These are phyloP conservation scores for Penicillium verhagenii DNA, from an alignment of 495 filamentous ascomycete species.

Conservation along the genomic window DNA sequence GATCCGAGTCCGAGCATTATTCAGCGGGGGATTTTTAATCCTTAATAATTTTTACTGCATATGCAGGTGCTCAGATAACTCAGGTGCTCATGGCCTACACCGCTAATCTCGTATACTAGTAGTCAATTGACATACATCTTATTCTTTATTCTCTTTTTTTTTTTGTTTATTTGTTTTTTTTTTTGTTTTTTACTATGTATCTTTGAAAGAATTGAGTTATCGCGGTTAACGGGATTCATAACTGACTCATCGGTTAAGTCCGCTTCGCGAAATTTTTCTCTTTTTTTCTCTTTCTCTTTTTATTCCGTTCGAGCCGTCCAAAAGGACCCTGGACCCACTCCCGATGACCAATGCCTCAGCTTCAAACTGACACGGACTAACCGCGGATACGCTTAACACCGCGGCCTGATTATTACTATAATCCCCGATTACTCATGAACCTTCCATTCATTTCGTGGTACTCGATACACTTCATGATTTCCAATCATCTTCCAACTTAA, in stretches of 20 bases:
- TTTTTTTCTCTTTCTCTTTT: too few species aligned
- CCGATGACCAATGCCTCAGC: constrained; percentile 2
- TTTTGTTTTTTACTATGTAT: not conserved
- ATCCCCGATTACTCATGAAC: not conserved
- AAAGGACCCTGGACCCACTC: constrained; percentile 1
- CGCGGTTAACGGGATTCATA: not conserved
- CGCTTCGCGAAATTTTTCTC: not conserved
- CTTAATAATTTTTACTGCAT: not conserved
- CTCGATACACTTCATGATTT: not conserved
- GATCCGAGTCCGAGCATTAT: constrained; percentile 1
- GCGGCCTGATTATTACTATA: not conserved
- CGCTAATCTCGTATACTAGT: not conserved
- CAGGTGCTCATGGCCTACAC: not conserved
- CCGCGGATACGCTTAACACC: not conserved
- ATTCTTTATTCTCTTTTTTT: not conserved
- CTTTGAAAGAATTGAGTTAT: not conserved
- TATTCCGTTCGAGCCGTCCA: not conserved
- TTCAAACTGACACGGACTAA: not conserved
- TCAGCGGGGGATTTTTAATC: not conserved
- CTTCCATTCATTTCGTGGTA: not conserved
- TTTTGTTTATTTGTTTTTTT: not conserved
- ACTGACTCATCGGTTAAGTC: constrained; percentile 1
- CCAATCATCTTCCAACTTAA: not conserved
- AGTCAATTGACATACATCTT: not conserved
- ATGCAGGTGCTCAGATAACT: not conserved